Evolutionary conservation across 768 basidiomycete genomes (phyloP).

Genomic region (Termitomyces sp.): DNA sequence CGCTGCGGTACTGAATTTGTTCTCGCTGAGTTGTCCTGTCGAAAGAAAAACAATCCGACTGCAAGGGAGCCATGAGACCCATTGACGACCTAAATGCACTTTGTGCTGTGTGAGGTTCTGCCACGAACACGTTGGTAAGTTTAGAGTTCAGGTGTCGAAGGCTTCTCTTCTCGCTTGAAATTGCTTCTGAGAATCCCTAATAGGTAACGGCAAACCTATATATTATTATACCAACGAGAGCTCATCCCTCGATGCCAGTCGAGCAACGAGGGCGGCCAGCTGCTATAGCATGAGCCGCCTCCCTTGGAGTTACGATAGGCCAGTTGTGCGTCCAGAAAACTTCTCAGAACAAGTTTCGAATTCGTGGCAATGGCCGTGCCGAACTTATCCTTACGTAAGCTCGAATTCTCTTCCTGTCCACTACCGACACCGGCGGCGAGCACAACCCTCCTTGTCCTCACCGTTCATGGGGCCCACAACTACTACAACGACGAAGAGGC

Average conservation of each 20-base stretch:
- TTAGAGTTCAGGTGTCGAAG: background rate
- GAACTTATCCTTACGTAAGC: slow-evolving; percentile 17
- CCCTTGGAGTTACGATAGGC: background rate
- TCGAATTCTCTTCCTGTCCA: slow-evolving; percentile 10
- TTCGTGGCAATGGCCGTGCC: background rate
- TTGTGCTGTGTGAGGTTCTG: background rate
- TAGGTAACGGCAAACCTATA: background rate
- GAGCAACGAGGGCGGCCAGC: too few relatives aligned
- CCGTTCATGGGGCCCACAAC: slow-evolving; percentile 23
- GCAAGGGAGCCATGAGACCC: background rate
- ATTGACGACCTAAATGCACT: background rate
- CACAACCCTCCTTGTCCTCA: slow-evolving; percentile 6
- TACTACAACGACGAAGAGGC: slow-evolving; percentile 51
- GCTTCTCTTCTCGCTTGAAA: background rate
- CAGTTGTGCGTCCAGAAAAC: background rate
- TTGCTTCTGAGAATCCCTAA: background rate
- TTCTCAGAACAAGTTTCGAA: background rate
- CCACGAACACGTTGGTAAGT: too few relatives aligned
- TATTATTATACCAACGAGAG: background rate
- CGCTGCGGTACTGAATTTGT: too few relatives aligned
- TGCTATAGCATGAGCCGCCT: background rate
- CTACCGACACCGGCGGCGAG: slow-evolving; percentile 12
- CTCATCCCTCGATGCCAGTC: background rate
- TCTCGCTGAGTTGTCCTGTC: background rate
- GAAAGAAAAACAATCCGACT: background rate